phyloP scores from a whole-genome alignment of 2,329 filamentous ascomycete genomes.

The Venturia asperata region DNA sequence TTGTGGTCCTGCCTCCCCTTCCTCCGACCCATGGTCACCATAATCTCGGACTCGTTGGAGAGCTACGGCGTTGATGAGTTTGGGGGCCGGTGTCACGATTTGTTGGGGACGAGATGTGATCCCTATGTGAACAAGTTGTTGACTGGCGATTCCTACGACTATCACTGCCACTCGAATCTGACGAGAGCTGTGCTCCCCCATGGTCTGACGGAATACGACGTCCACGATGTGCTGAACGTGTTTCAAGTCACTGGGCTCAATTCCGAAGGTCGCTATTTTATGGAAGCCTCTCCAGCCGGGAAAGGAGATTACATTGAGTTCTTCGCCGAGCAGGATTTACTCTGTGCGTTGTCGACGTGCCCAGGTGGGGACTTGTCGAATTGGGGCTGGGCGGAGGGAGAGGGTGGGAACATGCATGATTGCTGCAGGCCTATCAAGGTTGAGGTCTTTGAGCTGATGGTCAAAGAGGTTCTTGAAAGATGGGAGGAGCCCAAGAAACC shows the following conservation, averaged over 20 bases:
- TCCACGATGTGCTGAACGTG: constrained; percentile 80
- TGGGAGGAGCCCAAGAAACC: constrained; percentile 58
- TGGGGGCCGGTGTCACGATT: constrained; percentile 63
- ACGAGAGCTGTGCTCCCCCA: constrained; percentile 62
- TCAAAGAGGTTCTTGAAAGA: constrained; percentile 46
- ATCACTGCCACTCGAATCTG: constrained; percentile 78
- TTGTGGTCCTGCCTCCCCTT: constrained; percentile 74
- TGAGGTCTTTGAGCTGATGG: constrained; percentile 59
- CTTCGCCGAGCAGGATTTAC: constrained; percentile 68
- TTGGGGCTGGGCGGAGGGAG: constrained; percentile 66
- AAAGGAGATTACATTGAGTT: constrained; percentile 57
- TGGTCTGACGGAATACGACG: constrained; percentile 63
- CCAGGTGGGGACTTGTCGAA: constrained; percentile 72
- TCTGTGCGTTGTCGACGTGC: constrained; percentile 62
- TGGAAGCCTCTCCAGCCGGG: constrained; percentile 40
- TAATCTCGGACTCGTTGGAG: constrained; percentile 56
- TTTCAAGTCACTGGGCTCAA: constrained; percentile 80
- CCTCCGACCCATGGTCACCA: constrained; percentile 66
- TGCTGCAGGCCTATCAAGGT: constrained; percentile 69
- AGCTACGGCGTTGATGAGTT: constrained; percentile 30
- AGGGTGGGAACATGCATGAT: constrained; percentile 53
- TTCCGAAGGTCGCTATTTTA: constrained; percentile 65
- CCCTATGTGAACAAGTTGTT: constrained; percentile 65
- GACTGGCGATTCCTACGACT: constrained; percentile 64
- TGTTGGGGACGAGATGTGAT: constrained; percentile 76